A percentile compares a stretch with the other conserved stretches of the same genome.
These are phyloP conservation scores for Plasmodium coatneyi DNA, from an alignment of 169 alveolate species.

Conservation along the genomic window DNA sequence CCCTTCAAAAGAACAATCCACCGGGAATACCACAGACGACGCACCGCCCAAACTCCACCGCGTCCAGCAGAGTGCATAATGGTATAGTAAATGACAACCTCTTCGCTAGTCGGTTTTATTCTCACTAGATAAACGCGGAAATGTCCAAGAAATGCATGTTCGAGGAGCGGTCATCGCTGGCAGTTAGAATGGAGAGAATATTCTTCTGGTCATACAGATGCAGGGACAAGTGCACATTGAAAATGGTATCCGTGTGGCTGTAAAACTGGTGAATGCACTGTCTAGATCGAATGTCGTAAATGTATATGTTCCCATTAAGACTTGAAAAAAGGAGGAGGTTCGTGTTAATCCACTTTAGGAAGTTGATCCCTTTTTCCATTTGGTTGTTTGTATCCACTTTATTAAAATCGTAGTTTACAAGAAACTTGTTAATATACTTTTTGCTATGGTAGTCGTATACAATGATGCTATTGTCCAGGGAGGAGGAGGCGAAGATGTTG, in stretches of 20 bases:
- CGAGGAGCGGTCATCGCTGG: slow-evolving; percentile 67
- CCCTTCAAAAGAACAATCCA: too few relatives aligned
- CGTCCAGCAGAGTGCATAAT: neutral
- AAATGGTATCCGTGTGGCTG: slow-evolving; percentile 56
- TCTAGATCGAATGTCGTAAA: slow-evolving; percentile 54
- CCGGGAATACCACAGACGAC: too few relatives aligned
- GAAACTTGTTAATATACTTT: slow-evolving; percentile 33
- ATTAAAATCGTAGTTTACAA: slow-evolving; percentile 50
- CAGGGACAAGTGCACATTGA: slow-evolving; percentile 47
- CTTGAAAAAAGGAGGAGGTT: slow-evolving; percentile 66
- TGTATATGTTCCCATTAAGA: slow-evolving; percentile 60
- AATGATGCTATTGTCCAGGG: slow-evolving; percentile 51
- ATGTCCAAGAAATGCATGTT: slow-evolving; percentile 52
- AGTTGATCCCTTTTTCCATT: slow-evolving; percentile 63
- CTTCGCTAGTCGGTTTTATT: neutral
- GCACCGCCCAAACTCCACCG: neutral
- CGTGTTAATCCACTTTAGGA: slow-evolving; percentile 45
- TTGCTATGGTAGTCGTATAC: slow-evolving; percentile 42
- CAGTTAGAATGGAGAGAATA: slow-evolving; percentile 42
- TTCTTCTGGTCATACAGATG: slow-evolving; percentile 51
- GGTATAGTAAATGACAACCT: neutral
- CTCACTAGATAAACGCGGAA: neutral
- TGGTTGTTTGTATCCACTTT: neutral
- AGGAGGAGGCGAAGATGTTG: slow-evolving; percentile 59
- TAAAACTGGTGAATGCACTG: slow-evolving; percentile 68